Evolutionary conservation across 306 rosid genomes (phyloP).

Genomic region (Datisca glomerata): DNA sequence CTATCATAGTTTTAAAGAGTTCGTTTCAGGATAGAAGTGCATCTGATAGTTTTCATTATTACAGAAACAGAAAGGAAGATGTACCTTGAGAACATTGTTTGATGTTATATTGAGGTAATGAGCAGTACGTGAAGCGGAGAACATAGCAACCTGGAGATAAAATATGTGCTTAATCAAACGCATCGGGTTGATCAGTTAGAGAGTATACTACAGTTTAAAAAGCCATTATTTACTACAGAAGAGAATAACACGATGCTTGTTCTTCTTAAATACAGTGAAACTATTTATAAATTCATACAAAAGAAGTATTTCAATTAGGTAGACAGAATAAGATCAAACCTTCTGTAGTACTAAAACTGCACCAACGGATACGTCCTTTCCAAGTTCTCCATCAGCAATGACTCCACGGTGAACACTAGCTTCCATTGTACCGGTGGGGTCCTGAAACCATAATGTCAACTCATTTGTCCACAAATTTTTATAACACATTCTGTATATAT

Average conservation of each 20-base stretch:
- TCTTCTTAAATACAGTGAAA: background rate
- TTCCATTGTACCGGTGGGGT: constrained; percentile 45
- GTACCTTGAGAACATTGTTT: constrained; percentile 58
- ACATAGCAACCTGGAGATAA: constrained; percentile 67
- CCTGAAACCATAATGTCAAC: constrained; percentile 46
- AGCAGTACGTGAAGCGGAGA: constrained; percentile 43
- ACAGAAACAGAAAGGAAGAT: constrained; percentile 8
- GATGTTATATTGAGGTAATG: constrained; percentile 54
- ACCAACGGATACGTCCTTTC: constrained; percentile 48
- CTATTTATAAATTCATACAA: background rate
- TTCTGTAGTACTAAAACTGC: constrained; percentile 58
- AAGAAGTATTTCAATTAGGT: background rate
- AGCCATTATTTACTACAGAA: too few species aligned
- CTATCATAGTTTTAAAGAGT: too few species aligned
- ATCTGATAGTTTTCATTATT: background rate
- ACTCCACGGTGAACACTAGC: constrained; percentile 64
- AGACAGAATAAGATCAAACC: constrained; percentile 18
- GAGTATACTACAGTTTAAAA: too few species aligned
- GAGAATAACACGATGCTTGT: background rate
- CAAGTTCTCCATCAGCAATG: constrained; percentile 25
- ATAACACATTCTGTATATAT: background rate
- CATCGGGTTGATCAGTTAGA: too few species aligned
- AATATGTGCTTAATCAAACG: too few species aligned
- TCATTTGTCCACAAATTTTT: background rate
- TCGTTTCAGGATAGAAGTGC: background rate